Evolutionary conservation across 257 asterid genomes (phyloP).

Genomic region (Rauvolfia tetraphylla): DNA sequence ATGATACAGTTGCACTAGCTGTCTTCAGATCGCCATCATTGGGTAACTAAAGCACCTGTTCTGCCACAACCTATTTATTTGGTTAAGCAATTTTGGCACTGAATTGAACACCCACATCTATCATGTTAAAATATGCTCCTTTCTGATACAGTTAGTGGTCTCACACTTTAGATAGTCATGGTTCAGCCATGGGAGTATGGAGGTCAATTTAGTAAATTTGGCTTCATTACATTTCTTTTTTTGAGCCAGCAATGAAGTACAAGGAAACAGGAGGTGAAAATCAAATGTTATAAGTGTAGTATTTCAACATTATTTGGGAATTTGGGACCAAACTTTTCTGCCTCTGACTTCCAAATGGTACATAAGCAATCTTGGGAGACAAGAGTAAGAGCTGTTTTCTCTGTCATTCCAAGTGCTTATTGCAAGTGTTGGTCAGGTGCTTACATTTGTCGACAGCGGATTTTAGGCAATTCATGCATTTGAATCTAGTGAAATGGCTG

Average conservation of each 20-base stretch:
- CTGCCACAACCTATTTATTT: not conserved
- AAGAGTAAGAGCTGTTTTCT: not conserved
- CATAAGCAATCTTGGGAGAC: not conserved
- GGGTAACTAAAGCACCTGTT: constrained; percentile 40
- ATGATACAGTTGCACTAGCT: constrained; percentile 78
- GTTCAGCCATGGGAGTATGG: not conserved
- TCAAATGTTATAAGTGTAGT: not conserved
- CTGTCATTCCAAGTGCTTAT: not conserved
- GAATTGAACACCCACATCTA: not conserved
- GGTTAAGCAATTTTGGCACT: not conserved
- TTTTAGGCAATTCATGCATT: not conserved
- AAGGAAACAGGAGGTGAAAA: not conserved
- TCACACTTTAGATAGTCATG: not conserved
- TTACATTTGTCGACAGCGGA: not conserved
- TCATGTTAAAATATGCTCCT: not conserved
- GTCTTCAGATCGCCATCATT: constrained; percentile 74
- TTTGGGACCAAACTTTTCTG: not conserved
- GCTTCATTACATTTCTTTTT: not conserved
- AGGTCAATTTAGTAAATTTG: not conserved
- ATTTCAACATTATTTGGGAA: not conserved
- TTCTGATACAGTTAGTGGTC: not conserved
- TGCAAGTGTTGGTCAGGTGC: not conserved
- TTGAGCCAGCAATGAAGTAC: not conserved
- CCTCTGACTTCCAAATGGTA: not conserved
- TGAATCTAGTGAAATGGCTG: not conserved